Conservation (phyloP, 2,329 filamentous ascomycete species). For the Aspergillus hiratsukae region DNA sequence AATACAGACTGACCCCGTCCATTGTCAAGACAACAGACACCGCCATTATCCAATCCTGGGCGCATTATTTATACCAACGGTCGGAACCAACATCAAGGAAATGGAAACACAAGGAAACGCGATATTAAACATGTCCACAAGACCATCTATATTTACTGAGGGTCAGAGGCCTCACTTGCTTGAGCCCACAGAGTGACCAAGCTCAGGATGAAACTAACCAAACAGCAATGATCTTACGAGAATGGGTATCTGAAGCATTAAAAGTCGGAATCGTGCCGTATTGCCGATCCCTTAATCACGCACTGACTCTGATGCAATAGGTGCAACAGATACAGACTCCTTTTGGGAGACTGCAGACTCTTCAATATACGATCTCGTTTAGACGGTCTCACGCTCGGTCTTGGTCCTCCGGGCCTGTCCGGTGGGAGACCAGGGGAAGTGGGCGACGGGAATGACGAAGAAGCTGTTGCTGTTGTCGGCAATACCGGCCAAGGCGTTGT, state of each 20-base stretch:
- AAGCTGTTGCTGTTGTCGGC: conserved; percentile 70
- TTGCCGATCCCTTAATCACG: background rate
- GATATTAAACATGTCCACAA: conserved; percentile 6
- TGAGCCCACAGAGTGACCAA: background rate
- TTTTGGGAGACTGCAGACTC: background rate
- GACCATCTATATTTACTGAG: conserved; percentile 7
- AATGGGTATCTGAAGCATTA: conserved; percentile 34
- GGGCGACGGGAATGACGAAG: conserved; percentile 86
- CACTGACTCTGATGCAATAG: background rate
- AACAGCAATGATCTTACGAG: conserved; percentile 18
- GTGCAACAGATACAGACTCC: background rate
- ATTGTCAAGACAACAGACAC: conserved; percentile 5
- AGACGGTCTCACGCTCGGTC: conserved; percentile 43
- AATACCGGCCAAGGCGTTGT: conserved; percentile 78
- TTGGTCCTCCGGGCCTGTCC: conserved; percentile 58
- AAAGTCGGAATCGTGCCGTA: conserved; percentile 6
- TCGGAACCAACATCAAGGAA: background rate
- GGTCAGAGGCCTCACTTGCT: background rate
- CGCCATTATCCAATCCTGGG: conserved; percentile 6
- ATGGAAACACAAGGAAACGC: conserved; percentile 7
- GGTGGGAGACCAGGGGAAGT: conserved; percentile 91
- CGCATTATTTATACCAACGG: conserved; percentile 1
- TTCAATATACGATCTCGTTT: conserved; percentile 6
- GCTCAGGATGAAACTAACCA: conserved; percentile 3
- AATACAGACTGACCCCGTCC: conserved; percentile 2